A percentile compares a stretch with the other conserved stretches of the same genome.
Evolutionary conservation across 768 basidiomycete genomes (phyloP).

Genomic region (Leccinum olivaceopallidum): DNA sequence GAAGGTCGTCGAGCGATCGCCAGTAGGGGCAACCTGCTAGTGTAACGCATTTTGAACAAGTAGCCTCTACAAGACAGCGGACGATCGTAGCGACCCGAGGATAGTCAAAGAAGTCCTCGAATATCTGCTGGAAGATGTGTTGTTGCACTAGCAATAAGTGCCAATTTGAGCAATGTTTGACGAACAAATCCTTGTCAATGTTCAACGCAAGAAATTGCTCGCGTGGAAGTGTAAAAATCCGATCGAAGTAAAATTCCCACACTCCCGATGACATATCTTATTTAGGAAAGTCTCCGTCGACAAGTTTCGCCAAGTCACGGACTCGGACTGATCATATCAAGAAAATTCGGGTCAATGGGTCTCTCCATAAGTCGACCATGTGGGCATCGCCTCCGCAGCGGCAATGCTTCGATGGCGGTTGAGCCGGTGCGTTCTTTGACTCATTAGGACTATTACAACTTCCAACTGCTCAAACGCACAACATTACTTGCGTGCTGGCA

Average conservation of each 20-base stretch:
- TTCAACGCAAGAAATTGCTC: neutral
- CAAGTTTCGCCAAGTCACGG: too few species aligned
- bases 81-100: neutral
- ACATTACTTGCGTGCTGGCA: neutral
- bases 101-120: neutral
- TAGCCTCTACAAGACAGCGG: neutral
- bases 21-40: slow-evolving; percentile 2
- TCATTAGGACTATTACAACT: neutral
- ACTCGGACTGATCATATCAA: neutral
- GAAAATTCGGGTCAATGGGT: neutral
- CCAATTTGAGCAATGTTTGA: neutral
- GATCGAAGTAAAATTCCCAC: slow-evolving; percentile 13
- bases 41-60: slow-evolving; percentile 1
- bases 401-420: neutral
- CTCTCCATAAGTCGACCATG: too few species aligned
- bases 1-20: slow-evolving; percentile 8
- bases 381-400: too few species aligned
- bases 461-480: neutral
- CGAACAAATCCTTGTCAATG: neutral
- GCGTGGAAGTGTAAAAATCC: neutral
- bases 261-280: slow-evolving; percentile 21
- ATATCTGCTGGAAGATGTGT: neutral
- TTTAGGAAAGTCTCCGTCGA: slow-evolving; percentile 20
- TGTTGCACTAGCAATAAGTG: neutral
- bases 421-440: neutral